These are phyloP conservation scores for Citrus sinensis DNA, from an alignment of 345 rosid genomes.

Conservation along the genomic window DVS_A1.0 CM039165.1:26623501-26624000, in stretches of 20 bases:
- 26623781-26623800: constrained; percentile 55
- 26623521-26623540: constrained; percentile 60
- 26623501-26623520: constrained; percentile 37
- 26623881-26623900: constrained; percentile 42
- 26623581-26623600: constrained; percentile 10
- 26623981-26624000: constrained; percentile 21
- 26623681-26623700: constrained; percentile 49
- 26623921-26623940: constrained; percentile 49
- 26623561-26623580: constrained; percentile 35
- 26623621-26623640: constrained; percentile 42
- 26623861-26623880: not conserved
- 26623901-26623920: constrained; percentile 47
- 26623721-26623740: constrained; percentile 35
- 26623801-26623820: not conserved
- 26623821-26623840: not conserved
- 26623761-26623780: constrained; percentile 84
- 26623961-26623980: constrained; percentile 51
- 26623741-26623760: constrained; percentile 42
- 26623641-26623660: constrained; percentile 43
- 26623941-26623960: constrained; percentile 45
- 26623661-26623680: constrained; percentile 49
- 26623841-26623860: not conserved
- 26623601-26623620: constrained; percentile 35
- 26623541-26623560: constrained; percentile 70
- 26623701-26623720: constrained; percentile 41